phyloP scores from a whole-genome alignment of 805 yeast genomes.

The Saturnispora besseyi region DNA sequence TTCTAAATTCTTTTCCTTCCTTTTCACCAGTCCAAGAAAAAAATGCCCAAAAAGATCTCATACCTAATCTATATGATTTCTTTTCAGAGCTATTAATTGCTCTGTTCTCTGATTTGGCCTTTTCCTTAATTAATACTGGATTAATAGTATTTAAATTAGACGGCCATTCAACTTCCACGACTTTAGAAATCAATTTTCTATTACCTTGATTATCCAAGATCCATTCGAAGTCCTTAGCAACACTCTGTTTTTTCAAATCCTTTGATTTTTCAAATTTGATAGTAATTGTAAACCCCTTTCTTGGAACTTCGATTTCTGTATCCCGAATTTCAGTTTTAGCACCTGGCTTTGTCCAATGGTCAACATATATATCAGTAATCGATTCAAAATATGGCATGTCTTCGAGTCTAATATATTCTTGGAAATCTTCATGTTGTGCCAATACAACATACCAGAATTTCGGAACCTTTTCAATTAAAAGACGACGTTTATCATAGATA shows the following conservation, averaged over 20 bases:
- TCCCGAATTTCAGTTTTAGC: conserved; percentile 4
- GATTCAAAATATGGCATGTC: conserved; percentile 70
- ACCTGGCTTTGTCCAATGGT: conserved; percentile 33
- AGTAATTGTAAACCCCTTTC: conserved; percentile 44
- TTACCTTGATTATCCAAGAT: conserved; percentile 40
- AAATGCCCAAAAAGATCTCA: conserved; percentile 83
- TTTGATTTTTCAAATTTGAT: conserved; percentile 42
- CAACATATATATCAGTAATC: conserved; percentile 54
- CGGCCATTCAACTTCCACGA: conserved; percentile 64
- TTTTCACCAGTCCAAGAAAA: conserved; percentile 76
- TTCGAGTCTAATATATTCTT: conserved; percentile 65
- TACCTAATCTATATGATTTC: conserved; percentile 55
- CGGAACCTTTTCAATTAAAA: conserved; percentile 45
- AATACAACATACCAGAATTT: conserved; percentile 84
- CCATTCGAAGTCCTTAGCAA: conserved; percentile 51
- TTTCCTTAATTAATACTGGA: conserved; percentile 41
- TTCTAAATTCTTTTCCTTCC: conserved; percentile 68
- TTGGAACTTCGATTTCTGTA: conserved; percentile 2
- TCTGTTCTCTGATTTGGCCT: conserved; percentile 17
- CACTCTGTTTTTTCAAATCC: conserved; percentile 45
- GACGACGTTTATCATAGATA: conserved; percentile 50
- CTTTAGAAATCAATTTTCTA: conserved; percentile 45
- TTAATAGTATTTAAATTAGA: conserved; percentile 44
- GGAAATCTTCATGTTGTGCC: conserved; percentile 77
- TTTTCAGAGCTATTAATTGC: conserved; percentile 44